Base-by-base conservation (phyloP, 768 basidiomycete species). In the Lentinula raphanica region DNA sequence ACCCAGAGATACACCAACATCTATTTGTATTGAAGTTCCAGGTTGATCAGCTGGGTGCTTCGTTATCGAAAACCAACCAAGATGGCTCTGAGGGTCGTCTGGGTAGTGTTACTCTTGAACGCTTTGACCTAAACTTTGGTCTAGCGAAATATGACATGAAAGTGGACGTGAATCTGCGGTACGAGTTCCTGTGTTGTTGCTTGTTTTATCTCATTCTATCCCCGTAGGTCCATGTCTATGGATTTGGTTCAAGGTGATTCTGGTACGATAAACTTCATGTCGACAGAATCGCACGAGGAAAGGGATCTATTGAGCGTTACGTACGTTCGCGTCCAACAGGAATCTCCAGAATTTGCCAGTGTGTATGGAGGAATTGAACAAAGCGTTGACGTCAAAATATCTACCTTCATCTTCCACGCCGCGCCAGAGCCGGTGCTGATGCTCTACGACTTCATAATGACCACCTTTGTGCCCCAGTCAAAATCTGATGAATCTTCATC, bases 401-500 rank as follows among this genome's bases (percentile, higher is more conserved):
- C 96, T 3, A 97, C 96, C 0, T 86, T 99, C 68, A 81, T 95
- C 54, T 87, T 98, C 71, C 84, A 85, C 57, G 86, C 89, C 3
- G 88, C 90, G 7, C 94, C 97, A 0, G 92, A 94, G 66, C 94
- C 96, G 12, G 87, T 98, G 42, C 75, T 99, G 36, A 80, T 88
- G 1, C 72, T 98, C 21, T 98, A 98, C 71, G 94, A 98, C 73
- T 98, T 96, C 74, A 84, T 99, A 71, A 95, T 99, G 88, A 88
- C 90, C 2, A 98, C 97, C 0, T 99, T 99, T 71, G 90, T 93
- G 9, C 84, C 88, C 8, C 63, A 76, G 59, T 57, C n/a, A n/a
- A n/a, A n/a, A n/a, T n/a, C 68, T 32, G 51, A 61, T 50, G 58
- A 32, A 40, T 32, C 36, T 7, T n/a, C 49, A n/a, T 29, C 48